Conservation (phyloP, 345 rosid genomes). For the Salix dunnii region DNA sequence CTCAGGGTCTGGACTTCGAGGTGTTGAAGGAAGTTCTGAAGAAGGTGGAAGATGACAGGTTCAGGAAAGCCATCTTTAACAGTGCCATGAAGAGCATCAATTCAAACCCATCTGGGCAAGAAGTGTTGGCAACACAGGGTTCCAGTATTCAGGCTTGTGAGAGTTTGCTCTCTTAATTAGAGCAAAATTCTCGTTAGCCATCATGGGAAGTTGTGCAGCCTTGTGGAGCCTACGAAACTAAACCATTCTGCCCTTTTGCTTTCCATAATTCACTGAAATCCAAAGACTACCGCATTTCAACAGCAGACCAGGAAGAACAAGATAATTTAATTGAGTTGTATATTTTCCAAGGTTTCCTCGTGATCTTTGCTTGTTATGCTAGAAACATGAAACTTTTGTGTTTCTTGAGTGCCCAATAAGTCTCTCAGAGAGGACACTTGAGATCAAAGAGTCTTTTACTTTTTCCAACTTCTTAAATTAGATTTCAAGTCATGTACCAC, state of each 20-base stretch:
- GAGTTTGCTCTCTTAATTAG: slow-evolving; percentile 24
- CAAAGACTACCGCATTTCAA: neutral
- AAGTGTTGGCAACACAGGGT: slow-evolving; percentile 30
- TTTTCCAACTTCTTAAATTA: neutral
- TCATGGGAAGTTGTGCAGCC: neutral
- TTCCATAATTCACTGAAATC: neutral
- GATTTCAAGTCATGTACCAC: neutral
- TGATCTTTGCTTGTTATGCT: slow-evolving; percentile 6
- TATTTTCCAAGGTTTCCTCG: neutral
- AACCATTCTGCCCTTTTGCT: neutral
- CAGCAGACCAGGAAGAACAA: slow-evolving; percentile 4
- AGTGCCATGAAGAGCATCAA: slow-evolving; percentile 21
- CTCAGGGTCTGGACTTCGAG: slow-evolving; percentile 40
- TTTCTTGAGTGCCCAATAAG: neutral
- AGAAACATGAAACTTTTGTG: slow-evolving; percentile 5
- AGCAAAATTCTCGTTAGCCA: neutral
- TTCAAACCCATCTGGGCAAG: slow-evolving; percentile 26
- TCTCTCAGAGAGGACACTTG: neutral
- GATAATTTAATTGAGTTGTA: slow-evolving; percentile 19
- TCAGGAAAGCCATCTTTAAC: slow-evolving; percentile 37
- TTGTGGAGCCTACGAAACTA: neutral
- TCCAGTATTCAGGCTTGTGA: slow-evolving; percentile 33
- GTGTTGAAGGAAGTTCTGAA: slow-evolving; percentile 49
- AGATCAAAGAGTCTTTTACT: neutral
- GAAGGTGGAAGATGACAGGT: slow-evolving; percentile 54